Conservation (phyloP, 2,329 filamentous ascomycete species). For the Alternaria longipes region DNA sequence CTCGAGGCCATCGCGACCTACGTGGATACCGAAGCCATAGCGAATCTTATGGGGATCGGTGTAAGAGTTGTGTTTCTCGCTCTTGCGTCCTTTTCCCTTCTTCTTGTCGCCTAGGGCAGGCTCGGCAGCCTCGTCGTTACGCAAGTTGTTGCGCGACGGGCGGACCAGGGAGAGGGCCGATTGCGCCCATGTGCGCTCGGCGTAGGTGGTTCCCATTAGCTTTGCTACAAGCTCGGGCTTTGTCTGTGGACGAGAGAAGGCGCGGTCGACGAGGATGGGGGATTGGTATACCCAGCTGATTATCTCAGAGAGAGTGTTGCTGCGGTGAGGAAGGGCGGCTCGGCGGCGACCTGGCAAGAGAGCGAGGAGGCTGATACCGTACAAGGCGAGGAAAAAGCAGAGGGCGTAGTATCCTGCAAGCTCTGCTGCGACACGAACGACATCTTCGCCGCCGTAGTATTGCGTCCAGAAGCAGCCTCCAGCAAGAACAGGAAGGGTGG, state of each 20-base stretch:
- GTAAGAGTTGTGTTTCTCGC: conserved; percentile 41
- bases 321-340: conserved; percentile 76
- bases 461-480: conserved; percentile 79
- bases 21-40: conserved; percentile 67
- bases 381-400: conserved; percentile 76
- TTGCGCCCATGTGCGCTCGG: conserved; percentile 52
- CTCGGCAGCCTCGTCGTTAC: conserved; percentile 33
- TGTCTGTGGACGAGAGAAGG: conserved; percentile 74
- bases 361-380: conserved; percentile 68
- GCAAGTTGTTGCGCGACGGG: conserved; percentile 40
- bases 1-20: conserved; percentile 67
- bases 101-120: conserved; percentile 31
- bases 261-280: conserved; percentile 74
- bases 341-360: conserved; percentile 67
- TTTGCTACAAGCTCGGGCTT: conserved; percentile 74
- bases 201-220: conserved; percentile 66
- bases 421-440: conserved; percentile 69
- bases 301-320: conserved; percentile 77
- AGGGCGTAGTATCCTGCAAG: conserved; percentile 76
- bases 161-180: conserved; percentile 41
- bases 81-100: conserved; percentile 16
- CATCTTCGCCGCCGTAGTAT: conserved; percentile 57
- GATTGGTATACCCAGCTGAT: conserved; percentile 80
- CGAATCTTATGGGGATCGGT: conserved; percentile 46
- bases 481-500: conserved; percentile 71